These are phyloP conservation scores for Phytophthora agathidicida DNA, from an alignment of 352 stramenopile genomes.

Conservation along the genomic window DNA sequence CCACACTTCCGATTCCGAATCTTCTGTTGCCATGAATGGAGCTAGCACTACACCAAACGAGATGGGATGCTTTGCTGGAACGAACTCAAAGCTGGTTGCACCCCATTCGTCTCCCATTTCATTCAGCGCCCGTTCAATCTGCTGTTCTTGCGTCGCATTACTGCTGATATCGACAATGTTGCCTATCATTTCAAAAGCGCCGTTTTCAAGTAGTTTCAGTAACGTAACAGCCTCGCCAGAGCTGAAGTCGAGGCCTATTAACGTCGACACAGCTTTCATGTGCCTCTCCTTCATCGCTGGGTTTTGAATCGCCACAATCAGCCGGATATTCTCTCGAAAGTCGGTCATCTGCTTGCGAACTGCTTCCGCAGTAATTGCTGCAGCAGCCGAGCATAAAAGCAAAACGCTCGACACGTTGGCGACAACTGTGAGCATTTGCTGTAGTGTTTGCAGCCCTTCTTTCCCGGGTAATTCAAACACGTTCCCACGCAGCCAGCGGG, in stretches of 20 bases:
- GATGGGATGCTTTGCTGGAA: constrained; percentile 24
- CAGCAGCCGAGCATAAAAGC: constrained; percentile 55
- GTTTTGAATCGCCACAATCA: constrained; percentile 75
- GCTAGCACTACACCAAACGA: constrained; percentile 1
- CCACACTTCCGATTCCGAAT: background rate
- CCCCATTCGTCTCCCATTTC: constrained; percentile 63
- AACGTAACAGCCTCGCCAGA: constrained; percentile 61
- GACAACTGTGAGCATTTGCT: constrained; percentile 64
- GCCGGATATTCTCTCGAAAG: constrained; percentile 67
- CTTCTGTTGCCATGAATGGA: background rate
- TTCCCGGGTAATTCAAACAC: constrained; percentile 69
- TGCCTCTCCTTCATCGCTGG: constrained; percentile 71
- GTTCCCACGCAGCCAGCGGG: constrained; percentile 64
- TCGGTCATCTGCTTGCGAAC: constrained; percentile 84
- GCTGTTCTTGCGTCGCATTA: constrained; percentile 67
- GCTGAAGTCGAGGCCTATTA: constrained; percentile 62
- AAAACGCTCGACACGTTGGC: constrained; percentile 63
- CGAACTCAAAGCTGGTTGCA: constrained; percentile 49
- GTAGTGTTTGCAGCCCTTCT: constrained; percentile 50
- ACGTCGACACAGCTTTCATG: constrained; percentile 55
- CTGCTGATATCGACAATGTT: constrained; percentile 68
- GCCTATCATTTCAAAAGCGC: constrained; percentile 56
- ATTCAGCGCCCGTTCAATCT: constrained; percentile 56
- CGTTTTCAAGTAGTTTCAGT: constrained; percentile 75
- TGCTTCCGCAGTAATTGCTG: constrained; percentile 70